Evolutionary conservation across 2,329 filamentous ascomycete species (phyloP).

Genomic region (Lasiodiplodia theobromae): DNA sequence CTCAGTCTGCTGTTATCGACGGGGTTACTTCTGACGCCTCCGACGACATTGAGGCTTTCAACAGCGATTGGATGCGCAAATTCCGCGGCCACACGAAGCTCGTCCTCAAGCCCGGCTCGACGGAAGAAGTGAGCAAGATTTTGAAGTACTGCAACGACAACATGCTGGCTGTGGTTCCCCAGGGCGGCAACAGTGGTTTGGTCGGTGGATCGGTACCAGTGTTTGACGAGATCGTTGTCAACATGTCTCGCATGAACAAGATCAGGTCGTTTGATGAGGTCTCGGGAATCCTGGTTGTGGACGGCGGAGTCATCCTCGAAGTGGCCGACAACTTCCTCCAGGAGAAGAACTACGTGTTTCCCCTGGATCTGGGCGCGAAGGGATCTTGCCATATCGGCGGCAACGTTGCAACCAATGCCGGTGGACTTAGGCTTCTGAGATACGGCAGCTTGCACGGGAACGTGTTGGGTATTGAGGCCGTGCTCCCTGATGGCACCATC

Average conservation of each 20-base stretch:
- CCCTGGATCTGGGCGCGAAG: conserved; percentile 95
- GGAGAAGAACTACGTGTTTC: conserved; percentile 86
- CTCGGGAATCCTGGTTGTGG: conserved; percentile 86
- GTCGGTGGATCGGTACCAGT: conserved; percentile 96
- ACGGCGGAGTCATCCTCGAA: conserved; percentile 91
- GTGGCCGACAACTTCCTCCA: conserved; percentile 85
- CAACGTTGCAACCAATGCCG: conserved; percentile 95
- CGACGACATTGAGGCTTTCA: conserved; percentile 89
- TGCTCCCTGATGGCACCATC: conserved; percentile 90
- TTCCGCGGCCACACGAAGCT: conserved; percentile 89
- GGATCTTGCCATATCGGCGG: conserved; percentile 96
- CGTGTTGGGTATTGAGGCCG: conserved; percentile 90
- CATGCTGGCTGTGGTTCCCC: conserved; percentile 89
- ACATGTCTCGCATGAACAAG: conserved; percentile 85
- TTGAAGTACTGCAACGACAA: conserved; percentile 95
- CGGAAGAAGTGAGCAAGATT: conserved; percentile 88
- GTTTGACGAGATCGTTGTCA: conserved; percentile 98
- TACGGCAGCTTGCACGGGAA: conserved; percentile 96
- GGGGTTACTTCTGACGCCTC: conserved; percentile 75
- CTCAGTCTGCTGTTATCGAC: conserved; percentile 81
- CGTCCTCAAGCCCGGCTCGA: conserved; percentile 83
- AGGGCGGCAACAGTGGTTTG: conserved; percentile 95
- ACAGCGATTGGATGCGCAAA: conserved; percentile 99
- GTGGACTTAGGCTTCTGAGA: conserved; percentile 84
- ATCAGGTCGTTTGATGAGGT: conserved; percentile 93